Percentiles rank a stretch among this genome's conserved stretches.
Evolutionary conservation across 2,329 filamentous ascomycete genomes (phyloP).

Genomic region (Sclerotiophoma versabilis): DNA sequence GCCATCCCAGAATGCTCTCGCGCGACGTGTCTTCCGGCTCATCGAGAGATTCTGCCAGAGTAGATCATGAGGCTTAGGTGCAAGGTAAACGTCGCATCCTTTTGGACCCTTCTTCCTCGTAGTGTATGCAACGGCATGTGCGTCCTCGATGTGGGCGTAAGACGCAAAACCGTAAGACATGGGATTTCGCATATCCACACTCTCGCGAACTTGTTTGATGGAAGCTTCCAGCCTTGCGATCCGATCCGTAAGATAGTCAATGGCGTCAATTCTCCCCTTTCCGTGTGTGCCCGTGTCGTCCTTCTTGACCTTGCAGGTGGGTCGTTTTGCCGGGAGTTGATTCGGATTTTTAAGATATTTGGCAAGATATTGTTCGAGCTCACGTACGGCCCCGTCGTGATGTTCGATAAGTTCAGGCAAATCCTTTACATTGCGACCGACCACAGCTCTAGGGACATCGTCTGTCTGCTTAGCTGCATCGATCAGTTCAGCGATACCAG

Average conservation of each 20-base stretch:
- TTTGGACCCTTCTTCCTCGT: slow-evolving; percentile 80
- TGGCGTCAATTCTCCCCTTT: slow-evolving; percentile 85
- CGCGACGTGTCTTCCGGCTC: slow-evolving; percentile 69
- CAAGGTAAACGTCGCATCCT: slow-evolving; percentile 77
- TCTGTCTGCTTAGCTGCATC: slow-evolving; percentile 79
- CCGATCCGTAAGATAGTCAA: slow-evolving; percentile 87
- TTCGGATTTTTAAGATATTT: slow-evolving; percentile 84
- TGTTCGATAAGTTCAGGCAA: slow-evolving; percentile 83
- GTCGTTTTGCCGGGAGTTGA: slow-evolving; percentile 76
- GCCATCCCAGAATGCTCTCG: slow-evolving; percentile 78
- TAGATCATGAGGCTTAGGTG: slow-evolving; percentile 86
- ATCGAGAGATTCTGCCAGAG: slow-evolving; percentile 94
- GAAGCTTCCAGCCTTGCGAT: slow-evolving; percentile 82
- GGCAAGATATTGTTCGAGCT: slow-evolving; percentile 82
- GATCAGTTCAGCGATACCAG: slow-evolving; percentile 85
- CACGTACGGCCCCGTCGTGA: slow-evolving; percentile 79
- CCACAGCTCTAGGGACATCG: slow-evolving; percentile 76
- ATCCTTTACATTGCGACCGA: slow-evolving; percentile 90
- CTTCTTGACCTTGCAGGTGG: slow-evolving; percentile 79
- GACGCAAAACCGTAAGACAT: slow-evolving; percentile 94
- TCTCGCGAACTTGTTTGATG: slow-evolving; percentile 81
- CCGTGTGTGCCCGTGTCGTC: slow-evolving; percentile 71
- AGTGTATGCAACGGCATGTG: slow-evolving; percentile 81
- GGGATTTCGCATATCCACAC: slow-evolving; percentile 86
- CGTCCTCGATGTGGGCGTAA: slow-evolving; percentile 84